Percentiles rank a stretch among this genome's conserved stretches.
Evolutionary conservation across 345 rosid genomes (phyloP).

Genomic region (Citrus australasica): DNA sequence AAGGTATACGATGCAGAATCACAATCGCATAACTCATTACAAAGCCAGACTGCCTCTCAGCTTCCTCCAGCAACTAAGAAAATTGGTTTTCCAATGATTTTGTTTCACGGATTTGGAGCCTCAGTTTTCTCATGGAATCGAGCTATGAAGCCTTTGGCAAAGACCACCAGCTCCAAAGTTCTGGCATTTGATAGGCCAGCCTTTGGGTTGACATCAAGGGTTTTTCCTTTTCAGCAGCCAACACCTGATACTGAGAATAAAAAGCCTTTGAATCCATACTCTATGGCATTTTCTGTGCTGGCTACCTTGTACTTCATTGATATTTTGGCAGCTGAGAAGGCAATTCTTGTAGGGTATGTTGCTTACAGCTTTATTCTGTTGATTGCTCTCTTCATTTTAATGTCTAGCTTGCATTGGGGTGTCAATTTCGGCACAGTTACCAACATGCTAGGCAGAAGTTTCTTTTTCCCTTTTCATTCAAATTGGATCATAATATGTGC

Average conservation of each 20-base stretch:
- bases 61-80: constrained; percentile 15
- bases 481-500: neutral
- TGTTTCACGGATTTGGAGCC: constrained; percentile 93
- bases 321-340: constrained; percentile 65
- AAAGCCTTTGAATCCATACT: constrained; percentile 67
- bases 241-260: constrained; percentile 22
- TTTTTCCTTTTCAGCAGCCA: constrained; percentile 19
- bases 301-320: constrained; percentile 71
- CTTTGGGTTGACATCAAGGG: constrained; percentile 84
- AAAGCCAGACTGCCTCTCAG: constrained; percentile 8
- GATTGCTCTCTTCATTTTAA: neutral
- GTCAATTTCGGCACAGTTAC: neutral
- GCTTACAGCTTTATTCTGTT: neutral
- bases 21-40: constrained; percentile 18
- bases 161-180: constrained; percentile 57
- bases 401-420: neutral
- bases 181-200: constrained; percentile 93
- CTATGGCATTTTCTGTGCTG: constrained; percentile 77
- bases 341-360: constrained; percentile 77
- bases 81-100: constrained; percentile 55
- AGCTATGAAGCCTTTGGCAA: constrained; percentile 69
- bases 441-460: neutral
- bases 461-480: neutral
- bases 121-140: constrained; percentile 83
- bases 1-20: constrained; percentile 48